Evolutionary conservation across 352 stramenopile genomes (phyloP).

Genomic region (Globisporangium apiculatum): DNA sequence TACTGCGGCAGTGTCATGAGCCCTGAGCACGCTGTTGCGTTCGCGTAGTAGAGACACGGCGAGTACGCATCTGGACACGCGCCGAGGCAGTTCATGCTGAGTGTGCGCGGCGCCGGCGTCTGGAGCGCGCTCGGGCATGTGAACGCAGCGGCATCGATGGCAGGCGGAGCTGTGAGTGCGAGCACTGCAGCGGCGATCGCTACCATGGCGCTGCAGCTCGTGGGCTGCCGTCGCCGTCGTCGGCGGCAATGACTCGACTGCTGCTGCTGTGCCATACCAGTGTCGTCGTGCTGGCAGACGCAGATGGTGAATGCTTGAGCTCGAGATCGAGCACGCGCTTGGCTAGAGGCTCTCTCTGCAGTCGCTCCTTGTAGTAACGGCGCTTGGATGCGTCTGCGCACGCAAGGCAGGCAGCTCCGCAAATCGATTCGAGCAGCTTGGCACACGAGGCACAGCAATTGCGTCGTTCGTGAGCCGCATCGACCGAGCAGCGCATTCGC

Average conservation of each 20-base stretch:
- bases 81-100: conserved; percentile 21
- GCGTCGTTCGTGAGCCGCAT: too few relatives aligned
- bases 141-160: conserved; percentile 3
- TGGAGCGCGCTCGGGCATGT: conserved; percentile 4
- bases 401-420: too few relatives aligned
- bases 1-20: conserved; percentile 2
- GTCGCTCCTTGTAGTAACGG: too few relatives aligned
- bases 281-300: neutral
- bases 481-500: too few relatives aligned
- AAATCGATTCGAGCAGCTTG: too few relatives aligned
- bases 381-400: too few relatives aligned
- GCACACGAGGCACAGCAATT: too few relatives aligned
- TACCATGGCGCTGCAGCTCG: neutral
- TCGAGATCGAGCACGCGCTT: too few relatives aligned
- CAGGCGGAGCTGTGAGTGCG: neutral
- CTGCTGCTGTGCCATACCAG: neutral
- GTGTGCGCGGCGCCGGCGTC: conserved; percentile 7
- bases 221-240: neutral
- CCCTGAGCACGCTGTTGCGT: conserved; percentile 9
- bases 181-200: too few relatives aligned
- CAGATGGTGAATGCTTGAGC: too few relatives aligned
- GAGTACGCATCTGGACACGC: conserved; percentile 13
- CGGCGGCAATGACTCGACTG: neutral
- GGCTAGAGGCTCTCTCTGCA: neutral
- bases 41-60: conserved; percentile 18